These are phyloP conservation scores for Nothopassalora personata DNA, from an alignment of 2,329 filamentous ascomycete species.

Conservation along the genomic window DNA sequence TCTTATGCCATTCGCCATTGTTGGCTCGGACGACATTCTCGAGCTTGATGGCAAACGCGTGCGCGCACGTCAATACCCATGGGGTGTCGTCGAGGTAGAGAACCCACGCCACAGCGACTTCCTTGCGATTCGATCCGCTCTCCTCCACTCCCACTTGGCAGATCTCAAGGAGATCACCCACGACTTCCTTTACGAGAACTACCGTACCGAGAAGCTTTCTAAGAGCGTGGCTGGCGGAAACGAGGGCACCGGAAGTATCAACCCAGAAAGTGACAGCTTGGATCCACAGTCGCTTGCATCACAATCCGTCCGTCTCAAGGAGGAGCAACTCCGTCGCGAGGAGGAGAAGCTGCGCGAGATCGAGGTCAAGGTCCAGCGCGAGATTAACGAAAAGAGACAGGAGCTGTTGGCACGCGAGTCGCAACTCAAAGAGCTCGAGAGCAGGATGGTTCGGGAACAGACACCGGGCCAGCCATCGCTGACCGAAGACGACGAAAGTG, in stretches of 20 bases:
- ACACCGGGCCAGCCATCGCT: slow-evolving; percentile 22
- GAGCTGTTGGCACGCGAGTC: slow-evolving; percentile 95
- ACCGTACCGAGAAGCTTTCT: slow-evolving; percentile 99
- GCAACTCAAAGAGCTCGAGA: slow-evolving; percentile 97
- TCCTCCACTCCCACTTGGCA: slow-evolving; percentile 94
- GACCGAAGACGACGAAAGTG: slow-evolving; percentile 21
- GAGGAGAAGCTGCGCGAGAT: slow-evolving; percentile 99
- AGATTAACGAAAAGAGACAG: slow-evolving; percentile 99
- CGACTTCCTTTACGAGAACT: slow-evolving; percentile 99
- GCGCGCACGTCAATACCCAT: slow-evolving; percentile 94
- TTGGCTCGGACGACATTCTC: slow-evolving; percentile 90
- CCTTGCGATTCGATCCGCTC: slow-evolving; percentile 89
- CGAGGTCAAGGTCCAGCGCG: slow-evolving; percentile 97
- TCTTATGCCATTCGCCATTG: slow-evolving; percentile 98
- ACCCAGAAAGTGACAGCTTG: slow-evolving; percentile 57
- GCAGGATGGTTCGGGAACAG: slow-evolving; percentile 74
- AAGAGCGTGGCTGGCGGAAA: slow-evolving; percentile 75
- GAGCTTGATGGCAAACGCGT: slow-evolving; percentile 91
- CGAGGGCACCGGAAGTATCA: slow-evolving; percentile 55
- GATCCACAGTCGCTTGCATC: slow-evolving; percentile 96
- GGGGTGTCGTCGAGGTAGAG: slow-evolving; percentile 98
- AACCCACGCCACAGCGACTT: slow-evolving; percentile 99
- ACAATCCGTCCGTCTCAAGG: slow-evolving; percentile 97
- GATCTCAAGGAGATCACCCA: slow-evolving; percentile 99
- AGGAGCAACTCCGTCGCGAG: slow-evolving; percentile 96